Conservation (phyloP, 371 early-diverging fungal genomes). For the Actinomucor elegans region DNA sequence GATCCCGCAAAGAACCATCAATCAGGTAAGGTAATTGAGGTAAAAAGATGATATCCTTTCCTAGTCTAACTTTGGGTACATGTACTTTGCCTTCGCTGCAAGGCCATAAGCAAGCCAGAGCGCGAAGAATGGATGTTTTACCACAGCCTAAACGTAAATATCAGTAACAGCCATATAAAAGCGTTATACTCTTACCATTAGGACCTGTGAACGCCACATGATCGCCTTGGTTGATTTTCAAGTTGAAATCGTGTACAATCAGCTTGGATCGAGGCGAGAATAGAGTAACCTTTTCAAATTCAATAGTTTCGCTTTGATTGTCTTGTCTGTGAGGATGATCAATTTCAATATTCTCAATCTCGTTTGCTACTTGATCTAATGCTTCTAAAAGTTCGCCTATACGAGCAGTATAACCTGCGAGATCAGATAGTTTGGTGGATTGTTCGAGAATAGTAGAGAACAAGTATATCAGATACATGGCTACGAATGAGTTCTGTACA, state of each 20-base stretch:
- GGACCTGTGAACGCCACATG: constrained; percentile 71
- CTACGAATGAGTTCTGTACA: constrained; percentile 68
- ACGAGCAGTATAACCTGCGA: constrained; percentile 88
- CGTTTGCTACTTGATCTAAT: constrained; percentile 50
- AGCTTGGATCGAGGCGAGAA: constrained; percentile 30
- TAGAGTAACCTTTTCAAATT: constrained; percentile 37
- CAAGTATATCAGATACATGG: constrained; percentile 72
- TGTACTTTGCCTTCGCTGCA: constrained; percentile 46
- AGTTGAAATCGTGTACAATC: constrained; percentile 48
- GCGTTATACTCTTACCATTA: no score
- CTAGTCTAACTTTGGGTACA: constrained; percentile 18
- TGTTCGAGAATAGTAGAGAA: constrained; percentile 78
- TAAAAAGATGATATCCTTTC: constrained; percentile 58
- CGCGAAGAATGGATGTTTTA: constrained; percentile 72
- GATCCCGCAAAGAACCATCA: constrained; percentile 72
- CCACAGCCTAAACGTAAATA: no score
- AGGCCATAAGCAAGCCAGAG: constrained; percentile 74
- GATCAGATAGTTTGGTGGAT: constrained; percentile 63
- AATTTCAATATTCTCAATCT: constrained; percentile 45
- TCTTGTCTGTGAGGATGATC: constrained; percentile 34
- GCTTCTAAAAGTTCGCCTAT: constrained; percentile 80
- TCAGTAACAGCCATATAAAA: no score
- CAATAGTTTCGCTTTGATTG: constrained; percentile 24
- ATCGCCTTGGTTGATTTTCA: constrained; percentile 50
- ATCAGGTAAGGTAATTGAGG: constrained; percentile 72